These are phyloP conservation scores for Nosema muscidifuracis DNA, from an alignment of 371 early-diverging fungal species.

Conservation along the genomic window DNA sequence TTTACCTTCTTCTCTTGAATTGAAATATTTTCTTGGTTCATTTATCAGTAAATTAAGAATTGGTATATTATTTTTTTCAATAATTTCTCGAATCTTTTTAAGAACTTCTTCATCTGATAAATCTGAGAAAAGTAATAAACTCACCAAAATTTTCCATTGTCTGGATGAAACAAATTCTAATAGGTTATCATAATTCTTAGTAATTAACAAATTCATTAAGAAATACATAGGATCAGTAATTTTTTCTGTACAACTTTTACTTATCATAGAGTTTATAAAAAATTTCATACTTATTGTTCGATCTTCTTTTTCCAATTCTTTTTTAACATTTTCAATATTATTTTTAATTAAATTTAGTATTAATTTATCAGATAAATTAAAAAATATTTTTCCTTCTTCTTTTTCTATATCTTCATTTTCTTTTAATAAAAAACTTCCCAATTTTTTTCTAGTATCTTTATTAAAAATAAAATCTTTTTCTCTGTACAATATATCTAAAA, in stretches of 20 bases:
- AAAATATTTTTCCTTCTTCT: neutral
- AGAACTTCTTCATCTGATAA: neutral
- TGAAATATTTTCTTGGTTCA: constrained; percentile 3
- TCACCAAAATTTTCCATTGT: constrained; percentile 1
- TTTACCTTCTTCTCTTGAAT: neutral
- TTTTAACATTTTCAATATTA: constrained; percentile 17
- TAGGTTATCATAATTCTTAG: neutral
- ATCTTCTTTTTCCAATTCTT: no score
- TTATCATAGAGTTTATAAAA: neutral
- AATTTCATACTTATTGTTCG: neutral
- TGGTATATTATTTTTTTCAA: neutral
- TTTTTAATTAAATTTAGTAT: constrained; percentile 10
- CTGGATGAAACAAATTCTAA: neutral
- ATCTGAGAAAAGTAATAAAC: neutral
- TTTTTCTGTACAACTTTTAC: neutral
- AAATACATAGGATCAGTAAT: neutral
- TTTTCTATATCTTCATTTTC: neutral
- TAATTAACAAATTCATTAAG: neutral
- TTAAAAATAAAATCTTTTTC: constrained; percentile 5
- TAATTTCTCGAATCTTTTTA: neutral
- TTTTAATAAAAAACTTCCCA: constrained; percentile 19
- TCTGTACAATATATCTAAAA: constrained; percentile 14
- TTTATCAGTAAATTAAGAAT: constrained; percentile 17
- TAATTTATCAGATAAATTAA: constrained; percentile 22
- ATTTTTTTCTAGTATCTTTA: neutral